phyloP scores from a whole-genome alignment of 2,329 filamentous ascomycete genomes.

The Monilinia polystroma region DNA sequence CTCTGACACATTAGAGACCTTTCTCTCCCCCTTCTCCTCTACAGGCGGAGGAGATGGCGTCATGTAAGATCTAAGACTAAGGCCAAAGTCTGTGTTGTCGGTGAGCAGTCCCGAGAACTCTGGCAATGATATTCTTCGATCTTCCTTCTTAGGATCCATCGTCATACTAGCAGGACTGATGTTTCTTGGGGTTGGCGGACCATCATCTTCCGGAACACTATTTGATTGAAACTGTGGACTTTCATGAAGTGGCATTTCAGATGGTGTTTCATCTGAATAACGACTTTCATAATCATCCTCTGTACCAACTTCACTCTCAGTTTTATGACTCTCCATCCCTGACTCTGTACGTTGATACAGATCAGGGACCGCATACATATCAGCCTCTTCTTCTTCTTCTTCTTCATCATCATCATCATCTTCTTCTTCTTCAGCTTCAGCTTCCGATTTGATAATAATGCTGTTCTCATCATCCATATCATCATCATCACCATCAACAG shows the following conservation, averaged over 20 bases:
- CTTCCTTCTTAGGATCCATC: conserved; percentile 30
- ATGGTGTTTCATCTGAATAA: conserved; percentile 48
- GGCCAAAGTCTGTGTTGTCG: conserved; percentile 51
- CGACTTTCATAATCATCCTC: conserved; percentile 44
- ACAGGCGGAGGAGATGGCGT: conserved; percentile 43
- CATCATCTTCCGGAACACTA: conserved; percentile 48
- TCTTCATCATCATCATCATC: conserved; percentile 60
- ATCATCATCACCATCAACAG: conserved; percentile 43
- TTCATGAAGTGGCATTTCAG: conserved; percentile 26
- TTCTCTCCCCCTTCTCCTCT: conserved; percentile 29
- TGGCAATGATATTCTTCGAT: conserved; percentile 42
- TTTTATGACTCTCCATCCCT: conserved; percentile 35
- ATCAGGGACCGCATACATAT: conserved; percentile 67
- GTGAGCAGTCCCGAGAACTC: conserved; percentile 50
- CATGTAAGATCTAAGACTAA: conserved; percentile 56
- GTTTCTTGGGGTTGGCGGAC: conserved; percentile 51
- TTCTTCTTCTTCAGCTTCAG: conserved; percentile 53
- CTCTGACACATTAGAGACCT: conserved; percentile 32
- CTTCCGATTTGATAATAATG: conserved; percentile 63
- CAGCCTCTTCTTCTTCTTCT: conserved; percentile 59
- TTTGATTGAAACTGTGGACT: conserved; percentile 32
- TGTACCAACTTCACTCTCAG: conserved; percentile 14
- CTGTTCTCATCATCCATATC: conserved; percentile 36
- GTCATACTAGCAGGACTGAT: conserved; percentile 40
- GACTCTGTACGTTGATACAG: conserved; percentile 58